These are phyloP conservation scores for Botryotinia globosa DNA, from an alignment of 2,329 filamentous ascomycete genomes.

Conservation along the genomic window DNA sequence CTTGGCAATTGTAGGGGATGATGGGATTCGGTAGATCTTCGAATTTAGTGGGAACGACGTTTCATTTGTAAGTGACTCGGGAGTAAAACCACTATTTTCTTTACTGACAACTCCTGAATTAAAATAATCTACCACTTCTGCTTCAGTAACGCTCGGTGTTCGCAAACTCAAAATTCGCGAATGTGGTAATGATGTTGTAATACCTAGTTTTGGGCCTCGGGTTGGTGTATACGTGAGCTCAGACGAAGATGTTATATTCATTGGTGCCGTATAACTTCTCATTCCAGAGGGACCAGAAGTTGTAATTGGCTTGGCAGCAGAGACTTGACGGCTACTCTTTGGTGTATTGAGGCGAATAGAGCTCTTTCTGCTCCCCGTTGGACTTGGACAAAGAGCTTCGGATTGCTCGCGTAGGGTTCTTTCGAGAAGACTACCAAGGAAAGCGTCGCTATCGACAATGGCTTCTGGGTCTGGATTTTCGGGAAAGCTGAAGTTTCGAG, in stretches of 20 bases:
- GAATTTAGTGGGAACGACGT: constrained; percentile 5
- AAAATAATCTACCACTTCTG: not conserved
- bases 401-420: constrained; percentile 32
- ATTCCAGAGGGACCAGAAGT: not conserved
- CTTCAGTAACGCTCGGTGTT: not conserved
- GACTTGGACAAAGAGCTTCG: constrained; percentile 26
- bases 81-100: constrained; percentile 16
- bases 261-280: constrained; percentile 5
- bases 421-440: constrained; percentile 32
- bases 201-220: constrained; percentile 10
- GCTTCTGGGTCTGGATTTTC: constrained; percentile 3
- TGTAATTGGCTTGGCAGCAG: not conserved
- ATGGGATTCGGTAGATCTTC: constrained; percentile 19
- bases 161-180: constrained; percentile 11
- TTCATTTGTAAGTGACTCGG: constrained; percentile 3
- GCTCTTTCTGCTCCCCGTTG: constrained; percentile 14
- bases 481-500: constrained; percentile 2
- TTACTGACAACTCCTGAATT: not conserved
- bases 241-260: not conserved
- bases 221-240: constrained; percentile 4
- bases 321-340: constrained; percentile 5
- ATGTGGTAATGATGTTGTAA: constrained; percentile 2
- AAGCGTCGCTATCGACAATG: constrained; percentile 3
- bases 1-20: constrained; percentile 16
- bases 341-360: constrained; percentile 12